phyloP scores from a whole-genome alignment of 106 monocot species.

The Xerophyta viscosa region DNA sequence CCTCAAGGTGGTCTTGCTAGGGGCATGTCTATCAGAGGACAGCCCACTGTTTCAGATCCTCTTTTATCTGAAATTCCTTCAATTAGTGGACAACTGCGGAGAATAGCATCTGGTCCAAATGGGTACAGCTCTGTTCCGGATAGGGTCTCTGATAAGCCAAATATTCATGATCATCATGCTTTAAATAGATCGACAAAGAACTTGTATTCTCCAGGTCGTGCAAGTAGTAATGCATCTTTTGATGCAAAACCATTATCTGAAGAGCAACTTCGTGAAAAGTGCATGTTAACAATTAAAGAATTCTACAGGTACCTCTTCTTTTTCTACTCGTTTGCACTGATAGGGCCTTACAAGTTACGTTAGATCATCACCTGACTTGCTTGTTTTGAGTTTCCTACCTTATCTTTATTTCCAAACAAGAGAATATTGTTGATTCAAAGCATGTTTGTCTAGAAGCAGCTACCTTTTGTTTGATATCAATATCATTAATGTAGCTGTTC shows the following conservation, averaged over 20 bases:
- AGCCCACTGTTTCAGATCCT: constrained; percentile 29
- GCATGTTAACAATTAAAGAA: constrained; percentile 67
- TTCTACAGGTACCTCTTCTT: constrained; percentile 56
- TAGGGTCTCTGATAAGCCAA: constrained; percentile 15
- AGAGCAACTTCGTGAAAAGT: constrained; percentile 43
- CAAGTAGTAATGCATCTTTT: constrained; percentile 12
- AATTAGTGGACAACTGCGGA: constrained; percentile 19
- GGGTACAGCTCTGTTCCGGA: constrained; percentile 32
- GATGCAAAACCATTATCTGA: constrained; percentile 44
- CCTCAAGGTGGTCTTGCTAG: constrained; percentile 95
- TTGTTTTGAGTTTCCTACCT: no score
- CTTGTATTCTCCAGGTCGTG: constrained; percentile 8
- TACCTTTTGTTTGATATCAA: no score
- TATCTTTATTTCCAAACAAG: no score
- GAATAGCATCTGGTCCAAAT: constrained; percentile 39
- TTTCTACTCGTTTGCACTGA: no score
- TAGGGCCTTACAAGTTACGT: no score
- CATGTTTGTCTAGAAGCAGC: no score
- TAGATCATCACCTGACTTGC: no score
- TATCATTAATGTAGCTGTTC: no score
- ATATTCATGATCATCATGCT: constrained; percentile 14
- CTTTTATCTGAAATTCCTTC: constrained; percentile 16
- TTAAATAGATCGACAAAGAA: constrained; percentile 24
- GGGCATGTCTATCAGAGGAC: constrained; percentile 87
- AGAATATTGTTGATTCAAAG: no score